Conservation (phyloP, 306 rosid species). For the Lathyrus oleraceus region DNA sequence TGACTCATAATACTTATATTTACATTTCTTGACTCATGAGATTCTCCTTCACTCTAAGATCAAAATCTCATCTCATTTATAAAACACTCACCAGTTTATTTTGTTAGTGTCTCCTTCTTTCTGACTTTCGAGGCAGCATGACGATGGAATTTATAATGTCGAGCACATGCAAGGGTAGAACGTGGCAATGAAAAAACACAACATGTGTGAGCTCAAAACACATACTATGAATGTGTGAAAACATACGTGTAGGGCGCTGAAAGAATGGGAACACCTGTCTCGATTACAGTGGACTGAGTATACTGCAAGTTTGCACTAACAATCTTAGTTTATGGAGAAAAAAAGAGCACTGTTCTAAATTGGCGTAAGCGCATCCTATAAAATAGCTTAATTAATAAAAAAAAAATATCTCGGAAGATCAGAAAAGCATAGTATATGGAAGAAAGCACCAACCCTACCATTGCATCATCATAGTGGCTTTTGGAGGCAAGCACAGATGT, state of each 20-base stretch:
- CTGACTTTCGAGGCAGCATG: not conserved
- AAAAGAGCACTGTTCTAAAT: conserved; percentile 26
- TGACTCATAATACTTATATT: too few relatives aligned
- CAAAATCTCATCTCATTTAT: not conserved
- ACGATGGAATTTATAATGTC: not conserved
- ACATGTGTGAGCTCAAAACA: conserved; percentile 14
- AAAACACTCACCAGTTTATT: not conserved
- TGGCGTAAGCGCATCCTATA: conserved; percentile 27
- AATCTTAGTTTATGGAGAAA: not conserved
- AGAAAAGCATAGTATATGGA: not conserved
- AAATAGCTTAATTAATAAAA: not conserved
- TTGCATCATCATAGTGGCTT: conserved; percentile 26
- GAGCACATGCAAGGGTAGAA: not conserved
- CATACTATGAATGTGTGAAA: not conserved
- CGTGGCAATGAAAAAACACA: conserved; percentile 21
- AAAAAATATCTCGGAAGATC: not conserved
- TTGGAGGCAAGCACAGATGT: not conserved
- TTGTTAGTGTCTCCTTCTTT: not conserved
- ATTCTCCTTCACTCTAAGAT: too few relatives aligned
- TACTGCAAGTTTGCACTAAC: not conserved
- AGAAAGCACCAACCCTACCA: conserved; percentile 26
- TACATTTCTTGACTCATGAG: not conserved
- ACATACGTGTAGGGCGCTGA: conserved; percentile 52
- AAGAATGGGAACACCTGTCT: conserved; percentile 17
- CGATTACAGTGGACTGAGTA: conserved; percentile 21